Base-by-base conservation (phyloP, 2,329 filamentous ascomycete species). In the Xylariales sp. region DNA sequence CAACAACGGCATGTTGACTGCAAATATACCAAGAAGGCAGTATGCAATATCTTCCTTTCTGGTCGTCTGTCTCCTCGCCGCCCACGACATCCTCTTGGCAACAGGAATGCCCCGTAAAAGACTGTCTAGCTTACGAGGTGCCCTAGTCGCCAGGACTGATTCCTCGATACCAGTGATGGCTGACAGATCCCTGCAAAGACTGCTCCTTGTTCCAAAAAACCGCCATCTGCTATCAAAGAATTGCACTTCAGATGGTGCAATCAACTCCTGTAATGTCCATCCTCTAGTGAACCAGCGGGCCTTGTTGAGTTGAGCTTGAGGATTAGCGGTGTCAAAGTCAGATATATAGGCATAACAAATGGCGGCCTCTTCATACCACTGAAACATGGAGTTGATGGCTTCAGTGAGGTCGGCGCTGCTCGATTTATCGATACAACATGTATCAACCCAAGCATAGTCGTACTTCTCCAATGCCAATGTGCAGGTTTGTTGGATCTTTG, bases 381-480 rank as follows among this genome's bases (percentile, higher is more conserved):
- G 25, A 32, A 37, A 52, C 46, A 51, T 51, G 6, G 46, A 44
- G 22, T 51, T 47, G 20, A 53, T 46, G 10, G 49, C 44, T 33
- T 53, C 51, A 14, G 48, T 51, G 7, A 52, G 27, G 32, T 55
- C 51, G 5, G 25, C 37, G 14, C 25, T 40, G 42, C 44, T 46
- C 5, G 48, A 48, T 15, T 49, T 52, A 45, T 55, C 50, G 25
- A 55, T 52, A 27, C 52, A 56, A 34, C 50, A 54, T 4, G 50
- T 49, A 42, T 55, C 53, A 18, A 53, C 15, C 31, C 31, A 32
- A 14, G 15, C 9, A 18, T 32, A 32, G 8, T 16, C 31, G 8
- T 25, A 21, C n/a, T 31, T 32, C n/a, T 34, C 33, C 4, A 33
- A 37, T 8, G 51, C 48, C 9, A 41, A 20, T 11, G 22, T 7